A percentile compares a stretch with the other conserved stretches of the same genome.
phyloP scores from a whole-genome alignment of 2,329 filamentous ascomycete species.

The Fusarium azukiicola region DNA sequence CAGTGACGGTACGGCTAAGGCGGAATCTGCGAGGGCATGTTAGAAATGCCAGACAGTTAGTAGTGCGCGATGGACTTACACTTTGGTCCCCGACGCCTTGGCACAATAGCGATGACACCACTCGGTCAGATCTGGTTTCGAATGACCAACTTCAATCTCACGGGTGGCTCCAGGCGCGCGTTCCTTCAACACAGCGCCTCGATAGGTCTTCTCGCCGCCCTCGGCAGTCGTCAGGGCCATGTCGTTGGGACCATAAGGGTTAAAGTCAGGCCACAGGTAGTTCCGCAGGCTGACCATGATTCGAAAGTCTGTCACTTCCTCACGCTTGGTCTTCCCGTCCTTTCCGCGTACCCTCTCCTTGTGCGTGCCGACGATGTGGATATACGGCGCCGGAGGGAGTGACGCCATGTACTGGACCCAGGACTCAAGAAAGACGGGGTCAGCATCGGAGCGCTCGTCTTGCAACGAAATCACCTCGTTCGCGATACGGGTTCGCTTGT shows the following conservation, averaged over 20 bases:
- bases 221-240: constrained; percentile 41
- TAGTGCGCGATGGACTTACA: constrained; percentile 27
- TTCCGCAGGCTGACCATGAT: constrained; percentile 49
- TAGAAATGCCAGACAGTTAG: neutral
- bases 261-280: constrained; percentile 49
- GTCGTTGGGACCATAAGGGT: neutral
- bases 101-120: constrained; percentile 51
- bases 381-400: constrained; percentile 45
- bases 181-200: constrained; percentile 44
- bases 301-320: constrained; percentile 44
- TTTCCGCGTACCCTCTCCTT: constrained; percentile 40
- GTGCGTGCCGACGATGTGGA: constrained; percentile 44
- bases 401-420: constrained; percentile 42
- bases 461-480: constrained; percentile 43
- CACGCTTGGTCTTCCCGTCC: constrained; percentile 38
- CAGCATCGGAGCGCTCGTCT: constrained; percentile 39
- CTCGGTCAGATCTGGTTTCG: constrained; percentile 42
- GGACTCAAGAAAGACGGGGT: constrained; percentile 35
- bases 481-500: constrained; percentile 42
- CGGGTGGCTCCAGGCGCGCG: constrained; percentile 41
- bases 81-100: constrained; percentile 34
- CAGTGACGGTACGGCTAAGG: constrained; percentile 40
- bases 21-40: constrained; percentile 38
- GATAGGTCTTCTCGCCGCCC: constrained; percentile 47
- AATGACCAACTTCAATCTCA: constrained; percentile 46